Base-by-base conservation (phyloP, 106 monocot species). In the Alisma plantagoaquatica region DNA sequence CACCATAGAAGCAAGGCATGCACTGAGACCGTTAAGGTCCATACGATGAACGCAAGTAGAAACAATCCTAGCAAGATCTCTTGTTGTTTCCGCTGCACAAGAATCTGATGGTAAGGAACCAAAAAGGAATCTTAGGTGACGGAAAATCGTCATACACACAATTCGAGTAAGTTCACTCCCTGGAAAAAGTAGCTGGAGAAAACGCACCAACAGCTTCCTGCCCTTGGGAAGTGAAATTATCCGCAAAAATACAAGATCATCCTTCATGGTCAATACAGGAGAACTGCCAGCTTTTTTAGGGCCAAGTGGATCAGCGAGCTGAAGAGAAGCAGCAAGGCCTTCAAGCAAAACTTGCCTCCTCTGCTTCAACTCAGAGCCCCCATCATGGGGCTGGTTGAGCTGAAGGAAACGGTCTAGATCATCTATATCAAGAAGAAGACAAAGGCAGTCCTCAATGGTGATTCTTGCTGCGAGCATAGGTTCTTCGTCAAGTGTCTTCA, bases 391-490 rank as follows among this genome's bases (percentile, higher is more conserved):
- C 30, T 41, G 56, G 17, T 7, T 57, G 56, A 35, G 41, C 23
- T 57, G 56, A 3, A 57, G 32, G 0, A 33, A 41, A 1, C 56
- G 56, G n/a, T 57, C 35, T 8, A 57, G 22, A 31, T 57, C 56
- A 41, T 57, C 56, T 31, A 57, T 41, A 23, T 57, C 56, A 22
- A 57, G 56, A 20, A 57, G 56, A 31, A 57, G 56, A 41, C 33
- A 41, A 23, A 57, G 31, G 2, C 56, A 18, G 25, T 57, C 56
- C 25, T 57, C 56, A 41, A 57, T 57, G 19, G 33, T 33, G 7
- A 57, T 38, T 33, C 56, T 33, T 4, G 56, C 56, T 18, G 56
- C 0, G n/a, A n/a, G n/a, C n/a, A n/a, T n/a, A n/a, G n/a, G n/a
- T n/a, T n/a, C n/a, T n/a, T n/a, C n/a, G n/a, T 33, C 56, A n/a